Percentiles rank a stretch among this genome's conserved stretches.
Conservation (phyloP, 1,284 basidiomycete species). For the Malassezia vespertilionis region DNA sequence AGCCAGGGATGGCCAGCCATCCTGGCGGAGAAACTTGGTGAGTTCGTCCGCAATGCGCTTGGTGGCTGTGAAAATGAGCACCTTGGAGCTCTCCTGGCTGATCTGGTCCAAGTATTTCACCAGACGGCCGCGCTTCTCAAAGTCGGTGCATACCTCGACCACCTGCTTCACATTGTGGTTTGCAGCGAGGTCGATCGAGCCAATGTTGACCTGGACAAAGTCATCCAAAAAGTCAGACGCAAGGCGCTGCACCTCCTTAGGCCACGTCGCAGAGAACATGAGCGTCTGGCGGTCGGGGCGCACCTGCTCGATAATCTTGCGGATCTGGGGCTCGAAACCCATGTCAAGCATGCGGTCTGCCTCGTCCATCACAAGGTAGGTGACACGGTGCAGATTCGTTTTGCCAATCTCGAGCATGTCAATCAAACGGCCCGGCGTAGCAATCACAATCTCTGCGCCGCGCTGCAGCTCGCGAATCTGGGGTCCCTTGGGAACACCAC, state of each 20-base stretch:
- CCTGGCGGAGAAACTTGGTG: slow-evolving; percentile 57
- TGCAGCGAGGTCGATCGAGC: slow-evolving; percentile 93
- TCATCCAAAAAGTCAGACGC: slow-evolving; percentile 91
- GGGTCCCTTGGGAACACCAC: slow-evolving; percentile 93
- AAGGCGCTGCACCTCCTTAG: slow-evolving; percentile 95
- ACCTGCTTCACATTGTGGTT: slow-evolving; percentile 95
- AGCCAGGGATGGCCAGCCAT: slow-evolving; percentile 93
- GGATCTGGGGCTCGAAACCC: slow-evolving; percentile 99
- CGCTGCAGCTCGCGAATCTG: slow-evolving; percentile 95
- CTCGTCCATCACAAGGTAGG: slow-evolving; percentile 98
- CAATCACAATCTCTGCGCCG: slow-evolving; percentile 90
- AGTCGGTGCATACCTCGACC: slow-evolving; percentile 92
- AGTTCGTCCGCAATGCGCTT: slow-evolving; percentile 97
- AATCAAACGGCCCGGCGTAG: slow-evolving; percentile 58
- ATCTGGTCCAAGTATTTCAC: slow-evolving; percentile 96
- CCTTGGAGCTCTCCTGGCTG: slow-evolving; percentile 91
- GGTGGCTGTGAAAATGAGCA: slow-evolving; percentile 94
- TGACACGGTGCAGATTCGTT: slow-evolving; percentile 87
- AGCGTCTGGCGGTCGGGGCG: slow-evolving; percentile 76
- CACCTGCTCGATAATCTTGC: slow-evolving; percentile 94
- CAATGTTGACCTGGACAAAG: slow-evolving; percentile 97
- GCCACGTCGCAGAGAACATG: slow-evolving; percentile 95
- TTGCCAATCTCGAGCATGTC: slow-evolving; percentile 92
- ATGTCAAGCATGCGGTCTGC: slow-evolving; percentile 97
- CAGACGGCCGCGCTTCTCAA: slow-evolving; percentile 90